A percentile compares a stretch with the other conserved stretches of the same genome.
phyloP scores from a whole-genome alignment of 176 grass and related monocot genomes.

The Carex parvula region DNA sequence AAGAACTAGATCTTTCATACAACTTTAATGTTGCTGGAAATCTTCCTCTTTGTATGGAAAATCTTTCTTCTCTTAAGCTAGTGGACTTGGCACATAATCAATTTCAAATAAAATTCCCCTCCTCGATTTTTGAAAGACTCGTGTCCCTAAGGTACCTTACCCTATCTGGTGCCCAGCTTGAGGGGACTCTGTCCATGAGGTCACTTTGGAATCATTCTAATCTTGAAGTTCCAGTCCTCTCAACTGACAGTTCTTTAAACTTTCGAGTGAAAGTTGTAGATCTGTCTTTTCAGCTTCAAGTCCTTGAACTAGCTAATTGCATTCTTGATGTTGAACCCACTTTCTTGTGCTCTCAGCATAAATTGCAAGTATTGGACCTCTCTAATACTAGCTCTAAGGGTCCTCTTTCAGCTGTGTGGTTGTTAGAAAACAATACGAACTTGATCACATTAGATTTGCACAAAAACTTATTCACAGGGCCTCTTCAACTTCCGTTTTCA shows the following conservation, averaged over 20 bases:
- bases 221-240: not conserved
- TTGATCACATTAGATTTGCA: not conserved
- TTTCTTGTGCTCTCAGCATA: conserved; percentile 11
- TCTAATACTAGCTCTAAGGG: not conserved
- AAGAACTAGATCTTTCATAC: not conserved
- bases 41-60: not conserved
- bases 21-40: not conserved
- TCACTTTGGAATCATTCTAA: not conserved
- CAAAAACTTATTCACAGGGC: conserved; percentile 28
- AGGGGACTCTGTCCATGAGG: too few species aligned
- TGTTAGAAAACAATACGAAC: conserved; percentile 26
- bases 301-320: conserved; percentile 24
- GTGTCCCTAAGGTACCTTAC: not conserved
- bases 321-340: conserved; percentile 13
- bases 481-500: not conserved
- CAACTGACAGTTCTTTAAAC: not conserved
- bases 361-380: too few species aligned
- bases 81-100: not conserved
- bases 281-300: conserved; percentile 19
- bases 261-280: conserved; percentile 1
- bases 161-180: too few species aligned
- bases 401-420: conserved; percentile 22
- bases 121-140: not conserved
- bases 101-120: conserved; percentile 13
- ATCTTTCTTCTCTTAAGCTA: conserved; percentile 3